These are phyloP conservation scores for Globisporangium carolinianum DNA, from an alignment of 352 stramenopile genomes.

Conservation along the genomic window DNA sequence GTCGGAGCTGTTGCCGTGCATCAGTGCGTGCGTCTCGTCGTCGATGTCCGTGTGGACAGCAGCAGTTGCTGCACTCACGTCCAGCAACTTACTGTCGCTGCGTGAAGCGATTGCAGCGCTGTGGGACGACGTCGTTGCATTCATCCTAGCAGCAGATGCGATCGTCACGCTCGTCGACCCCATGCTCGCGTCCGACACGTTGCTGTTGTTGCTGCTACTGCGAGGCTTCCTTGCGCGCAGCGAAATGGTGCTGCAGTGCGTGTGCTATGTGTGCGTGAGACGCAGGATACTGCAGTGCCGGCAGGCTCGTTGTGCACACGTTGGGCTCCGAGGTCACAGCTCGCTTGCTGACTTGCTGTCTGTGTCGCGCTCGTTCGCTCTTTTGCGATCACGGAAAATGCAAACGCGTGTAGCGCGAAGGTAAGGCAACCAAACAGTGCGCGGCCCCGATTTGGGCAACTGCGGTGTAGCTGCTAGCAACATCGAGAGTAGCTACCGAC, in stretches of 20 bases:
- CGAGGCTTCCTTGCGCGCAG: slow-evolving; percentile 8
- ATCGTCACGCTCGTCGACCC: slow-evolving; percentile 9
- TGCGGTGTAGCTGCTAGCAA: no score
- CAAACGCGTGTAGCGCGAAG: no score
- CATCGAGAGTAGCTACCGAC: no score
- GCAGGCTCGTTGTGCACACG: background rate
- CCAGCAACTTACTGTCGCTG: no score
- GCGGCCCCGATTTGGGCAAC: no score
- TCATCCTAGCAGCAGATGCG: background rate
- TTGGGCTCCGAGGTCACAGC: no score
- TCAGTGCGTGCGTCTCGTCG: slow-evolving; percentile 14
- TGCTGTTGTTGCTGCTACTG: background rate
- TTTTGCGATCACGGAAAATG: no score
- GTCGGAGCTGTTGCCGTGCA: background rate
- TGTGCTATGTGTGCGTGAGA: background rate
- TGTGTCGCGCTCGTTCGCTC: no score
- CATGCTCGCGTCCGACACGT: slow-evolving; percentile 2
- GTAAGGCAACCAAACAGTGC: no score
- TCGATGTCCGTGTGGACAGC: background rate
- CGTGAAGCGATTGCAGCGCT: slow-evolving; percentile 1
- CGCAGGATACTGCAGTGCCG: background rate
- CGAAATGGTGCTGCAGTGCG: slow-evolving; percentile 9
- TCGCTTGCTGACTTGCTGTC: no score
- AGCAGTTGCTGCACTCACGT: background rate
- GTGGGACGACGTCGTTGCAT: background rate